Conservation (phyloP, 139 green algal species). For the Picochlorum sp. region DNA sequence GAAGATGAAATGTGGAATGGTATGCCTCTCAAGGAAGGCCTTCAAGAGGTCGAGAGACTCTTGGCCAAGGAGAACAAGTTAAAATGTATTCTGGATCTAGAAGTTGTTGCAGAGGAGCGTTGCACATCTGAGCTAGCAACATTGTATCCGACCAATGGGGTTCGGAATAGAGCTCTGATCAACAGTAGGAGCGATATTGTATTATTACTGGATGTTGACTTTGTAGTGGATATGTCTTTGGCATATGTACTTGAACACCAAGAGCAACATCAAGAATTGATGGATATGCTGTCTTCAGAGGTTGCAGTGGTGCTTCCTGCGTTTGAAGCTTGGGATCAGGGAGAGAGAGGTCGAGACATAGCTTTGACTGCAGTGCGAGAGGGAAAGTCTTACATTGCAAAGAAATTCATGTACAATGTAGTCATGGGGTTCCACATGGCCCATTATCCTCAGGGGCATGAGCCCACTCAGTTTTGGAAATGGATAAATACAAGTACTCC, state of each 20-base stretch:
- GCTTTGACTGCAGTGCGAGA: conserved; percentile 8
- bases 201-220: conserved; percentile 27
- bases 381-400: conserved; percentile 19
- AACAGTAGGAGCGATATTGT: conserved; percentile 6
- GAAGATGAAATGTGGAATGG: conserved; percentile 19
- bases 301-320: conserved; percentile 24
- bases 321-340: conserved; percentile 22
- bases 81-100: conserved; percentile 21
- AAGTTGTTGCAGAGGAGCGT: conserved; percentile 26
- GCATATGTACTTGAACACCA: neutral
- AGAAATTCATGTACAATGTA: conserved; percentile 16
- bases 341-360: conserved; percentile 4
- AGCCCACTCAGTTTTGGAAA: conserved; percentile 13
- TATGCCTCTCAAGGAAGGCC: conserved; percentile 3
- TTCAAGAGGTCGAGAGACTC: conserved; percentile 1
- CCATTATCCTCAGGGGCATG: conserved; percentile 23
- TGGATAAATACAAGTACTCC: conserved; percentile 15
- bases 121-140: conserved; percentile 5
- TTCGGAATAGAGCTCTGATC: conserved; percentile 1
- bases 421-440: conserved; percentile 23
- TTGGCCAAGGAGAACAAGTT: neutral
- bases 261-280: conserved; percentile 6
- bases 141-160: conserved; percentile 10
- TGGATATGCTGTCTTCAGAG: conserved; percentile 1
- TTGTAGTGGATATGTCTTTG: conserved; percentile 11